phyloP scores from a whole-genome alignment of 805 yeast genomes.

The Schwanniomyces occidentalis region DNA sequence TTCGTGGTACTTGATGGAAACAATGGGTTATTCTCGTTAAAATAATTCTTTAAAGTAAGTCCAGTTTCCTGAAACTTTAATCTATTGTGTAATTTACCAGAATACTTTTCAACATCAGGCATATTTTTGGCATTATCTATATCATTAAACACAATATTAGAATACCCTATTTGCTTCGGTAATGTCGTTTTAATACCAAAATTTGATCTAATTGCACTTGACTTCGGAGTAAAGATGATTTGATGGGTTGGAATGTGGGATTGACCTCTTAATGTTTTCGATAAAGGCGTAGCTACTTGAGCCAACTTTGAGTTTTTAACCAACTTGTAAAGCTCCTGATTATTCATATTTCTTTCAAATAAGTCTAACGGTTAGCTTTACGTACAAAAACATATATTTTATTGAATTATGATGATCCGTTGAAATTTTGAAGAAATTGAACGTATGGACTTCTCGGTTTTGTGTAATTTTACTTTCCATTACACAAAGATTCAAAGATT shows the following conservation, averaged over 20 bases:
- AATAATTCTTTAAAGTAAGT: constrained; percentile 42
- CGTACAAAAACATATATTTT: too few species aligned
- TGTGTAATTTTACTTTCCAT: constrained; percentile 1
- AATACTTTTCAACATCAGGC: constrained; percentile 68
- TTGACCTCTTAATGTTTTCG: constrained; percentile 27
- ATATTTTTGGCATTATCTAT: constrained; percentile 66
- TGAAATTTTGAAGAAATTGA: too few species aligned
- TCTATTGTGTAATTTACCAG: constrained; percentile 61
- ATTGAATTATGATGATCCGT: too few species aligned
- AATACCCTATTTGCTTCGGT: constrained; percentile 60
- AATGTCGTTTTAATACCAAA: constrained; percentile 74
- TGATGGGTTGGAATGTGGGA: constrained; percentile 64
- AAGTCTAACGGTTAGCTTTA: too few species aligned
- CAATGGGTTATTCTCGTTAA: constrained; percentile 38
- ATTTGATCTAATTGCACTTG: constrained; percentile 64
- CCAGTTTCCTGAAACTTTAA: constrained; percentile 70
- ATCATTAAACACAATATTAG: constrained; percentile 63
- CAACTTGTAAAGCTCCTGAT: constrained; percentile 33
- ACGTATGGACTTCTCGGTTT: neutral
- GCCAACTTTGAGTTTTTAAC: constrained; percentile 43
- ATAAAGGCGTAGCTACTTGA: constrained; percentile 45
- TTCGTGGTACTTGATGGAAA: constrained; percentile 34
- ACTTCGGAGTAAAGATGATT: constrained; percentile 65
- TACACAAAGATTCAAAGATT: constrained; percentile 2
- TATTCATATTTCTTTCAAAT: constrained; percentile 25